Evolutionary conservation across 1,139 yeast species (phyloP), one percentile per base, ranked within the genome.

Genomic region (Schwanniomyces etchellsii): DNA sequence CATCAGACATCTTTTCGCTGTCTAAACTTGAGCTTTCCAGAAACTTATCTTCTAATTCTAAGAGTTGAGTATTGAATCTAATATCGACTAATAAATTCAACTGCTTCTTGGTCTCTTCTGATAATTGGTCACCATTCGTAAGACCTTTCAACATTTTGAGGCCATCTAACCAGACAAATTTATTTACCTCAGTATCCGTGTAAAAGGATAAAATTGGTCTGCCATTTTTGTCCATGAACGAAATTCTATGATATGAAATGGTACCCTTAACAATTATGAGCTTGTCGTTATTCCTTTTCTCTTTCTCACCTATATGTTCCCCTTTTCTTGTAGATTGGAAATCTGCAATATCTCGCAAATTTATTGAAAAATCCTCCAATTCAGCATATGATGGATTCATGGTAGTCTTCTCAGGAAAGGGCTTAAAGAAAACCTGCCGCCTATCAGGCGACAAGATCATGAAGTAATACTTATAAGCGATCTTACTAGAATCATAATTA

Each of bases 101-200:
- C 47, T 82, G 89, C 28, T 56, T 60, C 32, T 67, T 67, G 3
- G 93, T 76, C 18, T 77, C 84, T 2, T 54, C 55, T 0, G 89
- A 77, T 27, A 79, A 60, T 29, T 58, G 56, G 13, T 60, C 61
- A 3, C 48, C 49, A 18, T 50, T 48, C 5, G 47, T 51, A 42
- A 52, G 47, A 3, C 64, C 65, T 38, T 57, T 60, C 42, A 82
- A 61, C 70, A 84, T 64, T 49, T 75, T 77, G 35, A 85, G 55
- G 1, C 95, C 95, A 55, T 85, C 95, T 28, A 81, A 63, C 93
- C 94, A 85, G 7, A 80, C 76, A 35, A 73, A 74, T 31, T 82
- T 77, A 36, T 76, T 71, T 31, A 81, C 86, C 37, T 74, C 72
- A 4, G 88, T 80, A 39, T 83, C 91, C 5, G 84, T 74, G 51